Evolutionary conservation across 2,329 filamentous ascomycete genomes (phyloP), one percentile per base, ranked within the genome.

Genomic region (Fusarium brevicatenulatum): DNA sequence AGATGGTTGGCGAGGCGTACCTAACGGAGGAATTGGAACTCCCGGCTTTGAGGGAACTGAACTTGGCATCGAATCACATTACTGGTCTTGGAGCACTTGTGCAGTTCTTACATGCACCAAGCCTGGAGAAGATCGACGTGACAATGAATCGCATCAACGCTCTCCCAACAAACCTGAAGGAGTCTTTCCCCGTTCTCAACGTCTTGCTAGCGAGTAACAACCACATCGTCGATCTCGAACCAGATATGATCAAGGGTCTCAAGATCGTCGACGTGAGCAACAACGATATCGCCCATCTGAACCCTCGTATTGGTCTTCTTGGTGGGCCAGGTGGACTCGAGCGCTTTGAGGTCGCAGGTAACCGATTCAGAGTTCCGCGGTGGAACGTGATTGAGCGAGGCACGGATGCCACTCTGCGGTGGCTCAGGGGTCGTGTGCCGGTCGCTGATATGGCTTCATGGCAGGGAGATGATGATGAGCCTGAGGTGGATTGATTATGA

Each of bases 321-420:
- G 91, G 91, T 30, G 91, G 91, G 4, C 85, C 81, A 9, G 86
- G 86, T 5, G 83, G 90, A 76, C 71, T 90, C 83, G 84, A 92
- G 86, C 81, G 88, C 60, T 84, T 98, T 15, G 92, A 97, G 53
- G 92, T 97, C 8, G 89, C 89, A 34, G 95, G 95, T 1, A 98
- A 98, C 80, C 88, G 91, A 37, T 98, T 98, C 83, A 88, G 94
- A 37, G 94, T 98, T 37, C 95, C 95, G 1, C 90, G 93, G 63
- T 95, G 92, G 84, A 93, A 92, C 71, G 88, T 97, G 11, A 83
- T 98, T 53, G 93, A 95, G 68, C 93, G 94, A 70, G 95, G 95
- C 2, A 98, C 95, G 0, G 94, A 97, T 76, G 92, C 93, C 5
- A 91, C 94, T 1, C 83, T 98, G 73, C 87, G 91, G 55, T 97